Percentiles rank a stretch among this genome's conserved stretches.
Conservation (phyloP, 768 basidiomycete genomes). For the Psilocybe azurescens region DNA sequence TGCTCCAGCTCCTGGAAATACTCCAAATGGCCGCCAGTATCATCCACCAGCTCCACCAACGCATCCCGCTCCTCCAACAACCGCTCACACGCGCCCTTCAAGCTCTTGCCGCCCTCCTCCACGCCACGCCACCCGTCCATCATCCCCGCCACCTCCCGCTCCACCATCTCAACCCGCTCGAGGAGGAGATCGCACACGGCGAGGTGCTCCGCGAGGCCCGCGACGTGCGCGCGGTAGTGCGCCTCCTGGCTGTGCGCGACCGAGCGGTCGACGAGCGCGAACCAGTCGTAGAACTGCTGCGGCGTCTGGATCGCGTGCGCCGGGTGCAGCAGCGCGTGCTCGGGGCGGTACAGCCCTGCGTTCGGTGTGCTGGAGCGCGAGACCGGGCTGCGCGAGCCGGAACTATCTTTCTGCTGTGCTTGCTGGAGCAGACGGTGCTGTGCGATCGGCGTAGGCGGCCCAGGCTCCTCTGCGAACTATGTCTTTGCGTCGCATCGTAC, state of each 20-base stretch:
- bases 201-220: slow-evolving; percentile 76
- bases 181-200: slow-evolving; percentile 78
- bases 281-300: slow-evolving; percentile 98
- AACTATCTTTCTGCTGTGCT: slow-evolving; percentile 26
- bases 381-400: slow-evolving; percentile 49
- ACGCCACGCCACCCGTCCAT: slow-evolving; percentile 85
- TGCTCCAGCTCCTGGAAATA: slow-evolving; percentile 96
- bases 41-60: slow-evolving; percentile 79
- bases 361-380: slow-evolving; percentile 1
- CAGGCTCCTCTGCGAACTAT: slow-evolving; percentile 25
- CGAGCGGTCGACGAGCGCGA: slow-evolving; percentile 84
- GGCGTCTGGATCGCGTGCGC: slow-evolving; percentile 84
- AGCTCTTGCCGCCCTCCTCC: slow-evolving; percentile 88
- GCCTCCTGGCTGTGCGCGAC: slow-evolving; percentile 95
- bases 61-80: slow-evolving; percentile 91
- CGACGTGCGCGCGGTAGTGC: slow-evolving; percentile 86
- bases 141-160: slow-evolving; percentile 80
- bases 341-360: slow-evolving; percentile 1
- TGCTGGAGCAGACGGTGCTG: slow-evolving; percentile 26
- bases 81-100: slow-evolving; percentile 91
- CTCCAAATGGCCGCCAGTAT: slow-evolving; percentile 79
- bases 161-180: slow-evolving; percentile 74
- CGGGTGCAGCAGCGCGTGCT: slow-evolving; percentile 55
- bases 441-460: slow-evolving; percentile 20
- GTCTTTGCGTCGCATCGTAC: not conserved